phyloP scores from a whole-genome alignment of 495 filamentous ascomycete species.

The Pseudomonodictys pantanalensis region DNA sequence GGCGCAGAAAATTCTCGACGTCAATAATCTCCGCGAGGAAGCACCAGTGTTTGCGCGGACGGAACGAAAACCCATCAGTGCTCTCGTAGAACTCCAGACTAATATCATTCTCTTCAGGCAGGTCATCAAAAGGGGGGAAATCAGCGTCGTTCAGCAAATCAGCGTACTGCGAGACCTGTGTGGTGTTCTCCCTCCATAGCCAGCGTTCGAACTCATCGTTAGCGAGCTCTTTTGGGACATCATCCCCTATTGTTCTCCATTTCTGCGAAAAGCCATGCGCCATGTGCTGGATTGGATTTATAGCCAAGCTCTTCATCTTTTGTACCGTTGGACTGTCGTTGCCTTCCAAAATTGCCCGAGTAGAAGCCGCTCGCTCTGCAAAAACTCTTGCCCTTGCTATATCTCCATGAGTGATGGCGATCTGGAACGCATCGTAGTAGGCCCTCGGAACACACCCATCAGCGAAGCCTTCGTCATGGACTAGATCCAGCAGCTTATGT shows the following conservation, averaged over 20 bases:
- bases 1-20: constrained; percentile 26
- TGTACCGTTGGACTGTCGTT: constrained; percentile 23
- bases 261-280: constrained; percentile 32
- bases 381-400: constrained; percentile 46
- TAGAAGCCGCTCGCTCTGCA: constrained; percentile 40
- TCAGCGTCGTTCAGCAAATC: constrained; percentile 30
- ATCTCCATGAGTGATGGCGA: constrained; percentile 46
- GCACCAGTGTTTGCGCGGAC: constrained; percentile 36
- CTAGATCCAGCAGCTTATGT: not conserved
- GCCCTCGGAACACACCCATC: not conserved
- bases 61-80: constrained; percentile 10
- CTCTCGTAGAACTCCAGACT: constrained; percentile 28
- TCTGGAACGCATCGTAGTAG: constrained; percentile 48
- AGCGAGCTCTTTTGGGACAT: constrained; percentile 37
- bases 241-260: constrained; percentile 39
- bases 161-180: constrained; percentile 21
- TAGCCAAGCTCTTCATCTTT: constrained; percentile 24
- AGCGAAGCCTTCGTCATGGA: not conserved
- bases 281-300: constrained; percentile 33
- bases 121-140: constrained; percentile 37
- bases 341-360: not conserved
- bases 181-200: constrained; percentile 41
- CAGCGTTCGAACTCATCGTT: constrained; percentile 45
- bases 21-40: constrained; percentile 41
- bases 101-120: constrained; percentile 31